phyloP scores from a whole-genome alignment of 768 basidiomycete species.

The Royoungia palumana region DNA sequence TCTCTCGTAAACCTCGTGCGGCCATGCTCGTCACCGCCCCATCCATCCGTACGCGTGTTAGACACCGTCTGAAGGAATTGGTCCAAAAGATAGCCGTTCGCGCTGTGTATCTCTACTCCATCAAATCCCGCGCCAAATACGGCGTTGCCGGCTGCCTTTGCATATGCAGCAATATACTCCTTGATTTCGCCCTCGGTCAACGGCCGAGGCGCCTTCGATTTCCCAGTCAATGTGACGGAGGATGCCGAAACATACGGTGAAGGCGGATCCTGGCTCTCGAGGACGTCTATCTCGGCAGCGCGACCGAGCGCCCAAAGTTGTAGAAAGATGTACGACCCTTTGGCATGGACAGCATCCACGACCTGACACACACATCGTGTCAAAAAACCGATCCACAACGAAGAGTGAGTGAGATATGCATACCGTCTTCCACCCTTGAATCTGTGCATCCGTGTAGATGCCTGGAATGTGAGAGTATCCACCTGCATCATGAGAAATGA shows the following conservation, averaged over 20 bases:
- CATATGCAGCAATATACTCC: conserved; percentile 29
- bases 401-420: background rate
- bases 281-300: background rate
- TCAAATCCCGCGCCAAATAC: conserved; percentile 24
- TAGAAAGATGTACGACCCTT: too few relatives aligned
- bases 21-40: conserved; percentile 58
- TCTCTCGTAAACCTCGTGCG: too few relatives aligned
- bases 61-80: too few relatives aligned
- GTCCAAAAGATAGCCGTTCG: too few relatives aligned
- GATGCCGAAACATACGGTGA: background rate
- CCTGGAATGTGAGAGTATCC: conserved; percentile 53
- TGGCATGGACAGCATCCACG: too few relatives aligned
- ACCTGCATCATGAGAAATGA: conserved; percentile 46
- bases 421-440: conserved; percentile 45
- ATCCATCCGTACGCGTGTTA: conserved; percentile 25
- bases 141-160: conserved; percentile 33
- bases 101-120: too few relatives aligned
- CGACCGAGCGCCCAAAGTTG: background rate
- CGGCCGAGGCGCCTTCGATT: conserved; percentile 15
- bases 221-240: conserved; percentile 6
- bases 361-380: too few relatives aligned
- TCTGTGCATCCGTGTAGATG: conserved; percentile 57
- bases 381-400: background rate
- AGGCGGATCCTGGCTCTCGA: background rate
- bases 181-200: conserved; percentile 31